Conservation (phyloP, 495 filamentous ascomycete genomes). For the Penicillium lividum region DNA sequence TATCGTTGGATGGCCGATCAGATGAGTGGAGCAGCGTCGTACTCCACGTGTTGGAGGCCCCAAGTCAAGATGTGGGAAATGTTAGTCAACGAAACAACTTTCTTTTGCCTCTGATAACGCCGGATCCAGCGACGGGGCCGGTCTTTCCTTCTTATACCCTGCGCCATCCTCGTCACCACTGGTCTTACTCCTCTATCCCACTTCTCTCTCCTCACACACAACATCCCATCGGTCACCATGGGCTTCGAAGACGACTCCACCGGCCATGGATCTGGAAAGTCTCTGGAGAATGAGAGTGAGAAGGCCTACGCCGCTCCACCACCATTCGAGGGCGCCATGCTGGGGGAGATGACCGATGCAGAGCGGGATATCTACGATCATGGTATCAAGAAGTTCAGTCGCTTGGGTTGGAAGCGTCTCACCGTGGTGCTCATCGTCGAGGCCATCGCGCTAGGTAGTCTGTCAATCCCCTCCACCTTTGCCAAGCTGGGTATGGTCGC, state of each 20-base stretch:
- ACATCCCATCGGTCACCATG: constrained; percentile 18
- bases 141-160: constrained; percentile 12
- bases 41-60: constrained; percentile 30
- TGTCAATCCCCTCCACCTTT: constrained; percentile 60
- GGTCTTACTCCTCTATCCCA: not conserved
- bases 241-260: constrained; percentile 28
- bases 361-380: constrained; percentile 32
- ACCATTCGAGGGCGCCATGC: constrained; percentile 29
- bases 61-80: not conserved
- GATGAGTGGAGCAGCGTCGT: constrained; percentile 28
- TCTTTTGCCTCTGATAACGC: constrained; percentile 19
- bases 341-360: constrained; percentile 36
- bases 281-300: constrained; percentile 22
- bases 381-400: constrained; percentile 33
- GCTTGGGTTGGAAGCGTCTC: constrained; percentile 42
- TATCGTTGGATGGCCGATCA: constrained; percentile 25
- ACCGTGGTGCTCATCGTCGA: constrained; percentile 59
- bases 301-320: constrained; percentile 24
- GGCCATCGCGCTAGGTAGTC: constrained; percentile 62
- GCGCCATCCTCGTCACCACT: not conserved
- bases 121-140: constrained; percentile 17
- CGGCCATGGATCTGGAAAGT: constrained; percentile 24
- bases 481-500: constrained; percentile 64
- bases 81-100: not conserved
- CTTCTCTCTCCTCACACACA: not conserved